Evolutionary conservation across 495 filamentous ascomycete genomes (phyloP).

Genomic region (Hypoxylon intermedium): DNA sequence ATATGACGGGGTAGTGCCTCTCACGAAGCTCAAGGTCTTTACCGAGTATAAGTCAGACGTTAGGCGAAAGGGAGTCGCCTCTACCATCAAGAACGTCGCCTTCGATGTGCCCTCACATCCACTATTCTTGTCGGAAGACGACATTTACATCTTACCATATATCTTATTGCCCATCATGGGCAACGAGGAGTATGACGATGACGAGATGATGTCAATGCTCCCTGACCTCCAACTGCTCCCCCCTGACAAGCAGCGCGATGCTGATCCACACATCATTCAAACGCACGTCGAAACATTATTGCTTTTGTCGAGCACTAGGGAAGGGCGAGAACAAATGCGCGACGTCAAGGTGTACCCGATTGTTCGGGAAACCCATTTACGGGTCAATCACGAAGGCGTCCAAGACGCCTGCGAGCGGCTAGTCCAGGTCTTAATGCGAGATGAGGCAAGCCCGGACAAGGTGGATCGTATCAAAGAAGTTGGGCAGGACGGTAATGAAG

Average conservation of each 20-base stretch:
- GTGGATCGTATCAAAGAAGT: conserved; percentile 25
- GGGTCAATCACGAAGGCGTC: conserved; percentile 80
- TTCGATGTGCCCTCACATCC: conserved; percentile 73
- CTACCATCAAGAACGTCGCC: conserved; percentile 87
- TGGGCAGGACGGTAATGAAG: conserved; percentile 59
- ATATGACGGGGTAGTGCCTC: conserved; percentile 80
- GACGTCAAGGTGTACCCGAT: conserved; percentile 85
- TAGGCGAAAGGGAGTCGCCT: conserved; percentile 87
- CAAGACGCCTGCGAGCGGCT: conserved; percentile 85
- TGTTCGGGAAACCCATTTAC: conserved; percentile 82
- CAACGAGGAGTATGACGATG: conserved; percentile 68
- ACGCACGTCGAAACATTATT: conserved; percentile 89
- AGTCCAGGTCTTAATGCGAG: conserved; percentile 91
- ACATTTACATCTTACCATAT: conserved; percentile 84
- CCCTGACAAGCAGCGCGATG: conserved; percentile 83
- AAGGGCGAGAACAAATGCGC: conserved; percentile 76
- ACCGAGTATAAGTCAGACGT: conserved; percentile 83
- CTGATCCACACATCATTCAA: conserved; percentile 73
- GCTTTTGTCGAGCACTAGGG: conserved; percentile 78
- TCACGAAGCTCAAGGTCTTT: conserved; percentile 89
- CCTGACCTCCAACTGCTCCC: conserved; percentile 87
- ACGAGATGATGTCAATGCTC: conserved; percentile 80
- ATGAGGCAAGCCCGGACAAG: conserved; percentile 66
- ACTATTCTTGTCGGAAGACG: conserved; percentile 69
- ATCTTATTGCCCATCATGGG: conserved; percentile 73